Evolutionary conservation across 495 filamentous ascomycete species (phyloP).

Genomic region (Penicillium goetzii): DNA sequence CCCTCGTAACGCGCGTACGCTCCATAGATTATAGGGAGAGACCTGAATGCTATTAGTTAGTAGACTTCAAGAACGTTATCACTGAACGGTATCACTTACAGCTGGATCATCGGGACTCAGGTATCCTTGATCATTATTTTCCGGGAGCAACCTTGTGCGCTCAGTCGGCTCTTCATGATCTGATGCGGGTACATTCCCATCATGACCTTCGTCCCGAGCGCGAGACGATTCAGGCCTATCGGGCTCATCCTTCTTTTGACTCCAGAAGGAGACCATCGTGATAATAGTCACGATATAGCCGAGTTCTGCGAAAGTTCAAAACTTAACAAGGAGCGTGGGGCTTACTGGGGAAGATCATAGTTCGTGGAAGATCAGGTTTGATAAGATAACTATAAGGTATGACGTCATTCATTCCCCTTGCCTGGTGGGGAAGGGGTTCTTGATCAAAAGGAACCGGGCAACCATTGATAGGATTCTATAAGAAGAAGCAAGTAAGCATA

Average conservation of each 20-base stretch:
- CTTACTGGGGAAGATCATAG: background rate
- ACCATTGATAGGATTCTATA: background rate
- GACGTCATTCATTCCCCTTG: constrained; percentile 1
- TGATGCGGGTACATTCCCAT: constrained; percentile 17
- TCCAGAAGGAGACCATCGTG: constrained; percentile 55
- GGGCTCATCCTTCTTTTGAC: constrained; percentile 49
- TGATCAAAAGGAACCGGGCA: background rate
- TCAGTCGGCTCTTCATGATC: constrained; percentile 59
- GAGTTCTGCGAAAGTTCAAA: background rate
- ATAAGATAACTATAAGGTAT: background rate
- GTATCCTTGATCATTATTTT: constrained; percentile 61
- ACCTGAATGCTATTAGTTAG: constrained; percentile 54
- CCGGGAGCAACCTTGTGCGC: constrained; percentile 71
- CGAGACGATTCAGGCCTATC: constrained; percentile 27
- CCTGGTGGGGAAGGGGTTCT: background rate
- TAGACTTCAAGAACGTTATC: background rate
- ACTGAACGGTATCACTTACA: constrained; percentile 45
- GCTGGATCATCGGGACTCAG: constrained; percentile 94
- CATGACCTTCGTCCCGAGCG: constrained; percentile 27
- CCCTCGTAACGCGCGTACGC: constrained; percentile 75
- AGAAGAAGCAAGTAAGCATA: background rate
- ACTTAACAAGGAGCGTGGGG: background rate
- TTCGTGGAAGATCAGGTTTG: background rate
- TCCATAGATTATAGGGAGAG: constrained; percentile 94
- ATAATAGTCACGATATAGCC: background rate